Conservation (phyloP, 2,329 filamentous ascomycete species). For the Fusarium sp. region DNA sequence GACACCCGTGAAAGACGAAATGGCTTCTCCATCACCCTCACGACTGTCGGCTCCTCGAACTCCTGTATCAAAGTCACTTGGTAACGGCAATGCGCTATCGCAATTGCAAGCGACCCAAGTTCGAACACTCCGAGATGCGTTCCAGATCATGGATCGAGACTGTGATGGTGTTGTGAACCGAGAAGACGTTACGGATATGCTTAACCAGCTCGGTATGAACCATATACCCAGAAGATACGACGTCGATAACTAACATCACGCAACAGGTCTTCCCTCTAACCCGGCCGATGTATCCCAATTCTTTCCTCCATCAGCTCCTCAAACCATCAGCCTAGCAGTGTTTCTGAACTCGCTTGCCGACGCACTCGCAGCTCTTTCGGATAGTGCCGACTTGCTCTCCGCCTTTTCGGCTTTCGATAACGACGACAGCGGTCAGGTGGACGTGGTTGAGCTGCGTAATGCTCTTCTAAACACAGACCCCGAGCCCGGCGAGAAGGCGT, state of each 20-base stretch:
- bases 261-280: slow-evolving; percentile 78
- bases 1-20: slow-evolving; percentile 39
- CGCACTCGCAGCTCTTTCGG: slow-evolving; percentile 79
- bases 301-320: slow-evolving; percentile 79
- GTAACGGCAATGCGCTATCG: slow-evolving; percentile 69
- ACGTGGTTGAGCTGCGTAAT: slow-evolving; percentile 83
- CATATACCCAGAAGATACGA: background rate
- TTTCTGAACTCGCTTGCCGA: slow-evolving; percentile 87
- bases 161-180: slow-evolving; percentile 85
- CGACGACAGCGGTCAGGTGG: slow-evolving; percentile 93
- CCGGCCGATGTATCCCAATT: slow-evolving; percentile 79
- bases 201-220: slow-evolving; percentile 79
- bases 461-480: slow-evolving; percentile 85
- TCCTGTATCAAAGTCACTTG: slow-evolving; percentile 52
- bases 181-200: slow-evolving; percentile 88
- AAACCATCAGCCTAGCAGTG: slow-evolving; percentile 83
- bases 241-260: slow-evolving; percentile 9
- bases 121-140: slow-evolving; percentile 88
- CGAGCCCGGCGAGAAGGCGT: slow-evolving; percentile 73
- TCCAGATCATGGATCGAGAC: slow-evolving; percentile 91
- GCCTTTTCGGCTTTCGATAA: slow-evolving; percentile 97
- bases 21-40: slow-evolving; percentile 45
- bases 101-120: slow-evolving; percentile 85
- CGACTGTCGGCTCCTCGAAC: slow-evolving; percentile 50
- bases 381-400: slow-evolving; percentile 82